Conservation (phyloP, 768 basidiomycete species). For the Cystobasidium ongulense region DNA sequence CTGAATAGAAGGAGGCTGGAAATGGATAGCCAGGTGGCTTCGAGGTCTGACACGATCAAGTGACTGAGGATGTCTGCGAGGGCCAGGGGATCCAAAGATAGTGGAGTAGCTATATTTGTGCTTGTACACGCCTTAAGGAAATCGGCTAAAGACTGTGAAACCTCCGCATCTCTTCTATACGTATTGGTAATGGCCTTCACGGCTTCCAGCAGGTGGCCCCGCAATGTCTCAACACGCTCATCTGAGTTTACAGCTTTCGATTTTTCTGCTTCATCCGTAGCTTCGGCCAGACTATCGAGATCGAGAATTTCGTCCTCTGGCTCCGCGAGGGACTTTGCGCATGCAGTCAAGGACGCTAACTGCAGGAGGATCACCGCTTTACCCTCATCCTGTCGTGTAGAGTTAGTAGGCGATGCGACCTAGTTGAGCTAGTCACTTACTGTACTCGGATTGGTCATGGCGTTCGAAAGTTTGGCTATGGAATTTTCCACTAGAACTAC, state of each 20-base stretch:
- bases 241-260: conserved; percentile 22
- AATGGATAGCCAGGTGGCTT: conserved; percentile 44
- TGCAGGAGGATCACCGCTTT: conserved; percentile 43
- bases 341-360: conserved; percentile 46
- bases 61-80: conserved; percentile 35
- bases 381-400: conserved; percentile 38
- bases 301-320: conserved; percentile 48
- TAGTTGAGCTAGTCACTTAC: background rate
- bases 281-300: conserved; percentile 40
- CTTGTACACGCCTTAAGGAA: conserved; percentile 45
- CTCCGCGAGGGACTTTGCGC: conserved; percentile 47
- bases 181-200: conserved; percentile 41
- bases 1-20: conserved; percentile 37
- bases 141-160: conserved; percentile 44
- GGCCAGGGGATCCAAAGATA: conserved; percentile 47
- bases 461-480: conserved; percentile 4
- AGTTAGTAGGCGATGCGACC: background rate
- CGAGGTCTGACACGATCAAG: background rate
- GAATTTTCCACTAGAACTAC: conserved; percentile 16
- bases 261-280: conserved; percentile 23
- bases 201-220: conserved; percentile 41
- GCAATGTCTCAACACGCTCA: conserved; percentile 39
- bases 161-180: conserved; percentile 45
- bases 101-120: conserved; percentile 44
- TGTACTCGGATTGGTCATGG: background rate